Evolutionary conservation across 305 asterid species (phyloP).

Genomic region (Fraxinus nigra): DNA sequence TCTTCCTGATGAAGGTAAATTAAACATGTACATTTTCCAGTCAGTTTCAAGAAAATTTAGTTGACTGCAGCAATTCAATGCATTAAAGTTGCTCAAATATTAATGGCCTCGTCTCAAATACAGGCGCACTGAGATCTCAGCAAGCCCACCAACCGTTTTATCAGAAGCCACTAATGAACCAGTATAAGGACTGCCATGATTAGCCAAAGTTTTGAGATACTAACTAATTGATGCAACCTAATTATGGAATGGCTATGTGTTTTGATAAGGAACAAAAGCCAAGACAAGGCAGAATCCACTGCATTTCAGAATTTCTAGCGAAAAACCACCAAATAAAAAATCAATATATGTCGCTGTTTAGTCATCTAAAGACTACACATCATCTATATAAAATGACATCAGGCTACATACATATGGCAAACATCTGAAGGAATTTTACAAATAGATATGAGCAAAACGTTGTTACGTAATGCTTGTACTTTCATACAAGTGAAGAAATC

Average conservation of each 20-base stretch:
- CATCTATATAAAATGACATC: background rate
- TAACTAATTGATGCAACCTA: background rate
- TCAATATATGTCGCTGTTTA: background rate
- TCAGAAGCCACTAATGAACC: background rate
- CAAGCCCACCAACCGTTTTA: background rate
- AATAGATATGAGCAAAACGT: background rate
- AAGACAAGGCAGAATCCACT: background rate
- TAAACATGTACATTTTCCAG: background rate
- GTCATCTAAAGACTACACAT: background rate
- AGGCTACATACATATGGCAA: background rate
- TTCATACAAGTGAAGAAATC: background rate
- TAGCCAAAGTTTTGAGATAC: background rate
- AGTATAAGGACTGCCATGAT: constrained; percentile 5
- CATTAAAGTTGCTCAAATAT: background rate
- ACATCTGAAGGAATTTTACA: background rate
- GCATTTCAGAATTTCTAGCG: background rate
- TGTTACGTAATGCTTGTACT: background rate
- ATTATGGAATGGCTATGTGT: background rate
- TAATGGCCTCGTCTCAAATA: background rate
- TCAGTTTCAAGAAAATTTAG: background rate
- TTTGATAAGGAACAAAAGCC: background rate
- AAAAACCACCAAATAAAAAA: background rate
- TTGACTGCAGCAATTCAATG: background rate
- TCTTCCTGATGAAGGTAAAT: constrained; percentile 48
- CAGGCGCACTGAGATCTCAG: background rate